Evolutionary conservation across 1,284 basidiomycete genomes (phyloP).

Genomic region (Ceratobasidium sp.): DNA sequence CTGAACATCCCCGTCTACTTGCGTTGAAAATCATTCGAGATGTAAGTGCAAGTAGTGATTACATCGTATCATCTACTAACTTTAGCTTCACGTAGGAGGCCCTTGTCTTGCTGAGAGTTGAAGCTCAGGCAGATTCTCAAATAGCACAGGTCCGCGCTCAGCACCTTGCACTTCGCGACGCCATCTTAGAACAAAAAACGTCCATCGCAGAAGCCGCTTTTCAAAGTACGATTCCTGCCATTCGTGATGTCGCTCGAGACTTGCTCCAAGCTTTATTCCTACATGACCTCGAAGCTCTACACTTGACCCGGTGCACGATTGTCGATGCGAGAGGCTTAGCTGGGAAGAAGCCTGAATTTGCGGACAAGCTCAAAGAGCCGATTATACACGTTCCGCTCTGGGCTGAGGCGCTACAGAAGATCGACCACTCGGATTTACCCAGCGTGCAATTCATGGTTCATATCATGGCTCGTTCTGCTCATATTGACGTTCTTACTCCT

Average conservation of each 20-base stretch:
- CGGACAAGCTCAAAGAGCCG: constrained; percentile 21
- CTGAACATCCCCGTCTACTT: constrained; percentile 4
- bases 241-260: constrained; percentile 1
- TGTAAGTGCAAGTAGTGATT: not conserved
- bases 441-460: constrained; percentile 12
- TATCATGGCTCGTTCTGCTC: constrained; percentile 30
- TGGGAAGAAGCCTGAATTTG: constrained; percentile 1
- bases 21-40: not conserved
- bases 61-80: not conserved
- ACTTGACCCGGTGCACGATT: constrained; percentile 1
- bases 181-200: constrained; percentile 21
- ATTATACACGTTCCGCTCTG: constrained; percentile 6
- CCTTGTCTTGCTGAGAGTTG: not conserved
- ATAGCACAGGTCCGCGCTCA: not conserved
- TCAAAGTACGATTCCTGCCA: not conserved
- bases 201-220: constrained; percentile 13
- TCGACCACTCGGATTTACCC: constrained; percentile 6
- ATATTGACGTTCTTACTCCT: constrained; percentile 58
- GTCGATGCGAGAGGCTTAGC: not conserved
- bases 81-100: not conserved
- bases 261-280: constrained; percentile 8
- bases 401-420: constrained; percentile 10
- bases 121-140: not conserved
- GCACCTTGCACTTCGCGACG: not conserved
- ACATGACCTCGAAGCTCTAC: not conserved